Evolutionary conservation across 345 rosid genomes (phyloP).

Genomic region (Camelina sativa): DNA sequence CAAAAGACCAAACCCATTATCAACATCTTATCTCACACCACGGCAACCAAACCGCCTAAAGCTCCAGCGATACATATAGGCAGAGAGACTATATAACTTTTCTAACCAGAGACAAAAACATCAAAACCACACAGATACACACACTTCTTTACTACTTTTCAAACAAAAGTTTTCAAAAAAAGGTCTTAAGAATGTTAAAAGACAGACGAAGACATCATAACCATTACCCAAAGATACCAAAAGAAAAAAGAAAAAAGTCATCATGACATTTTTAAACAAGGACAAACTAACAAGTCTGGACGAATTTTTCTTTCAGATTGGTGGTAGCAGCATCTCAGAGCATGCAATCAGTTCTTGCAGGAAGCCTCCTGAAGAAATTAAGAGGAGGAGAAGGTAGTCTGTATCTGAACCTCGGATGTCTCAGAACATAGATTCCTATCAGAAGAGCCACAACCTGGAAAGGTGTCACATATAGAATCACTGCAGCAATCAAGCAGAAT

Average conservation of each 20-base stretch:
- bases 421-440: conserved; percentile 61
- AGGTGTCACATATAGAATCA: conserved; percentile 82
- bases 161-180: conserved; percentile 23
- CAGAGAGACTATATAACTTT: background rate
- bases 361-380: conserved; percentile 90
- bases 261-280: conserved; percentile 24
- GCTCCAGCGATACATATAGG: background rate
- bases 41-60: background rate
- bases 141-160: conserved; percentile 17
- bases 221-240: conserved; percentile 12
- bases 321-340: conserved; percentile 43
- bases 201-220: conserved; percentile 23
- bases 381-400: conserved; percentile 78
- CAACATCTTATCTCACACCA: background rate
- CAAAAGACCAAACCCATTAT: background rate
- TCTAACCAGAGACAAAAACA: conserved; percentile 16
- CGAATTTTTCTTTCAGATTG: background rate
- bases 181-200: conserved; percentile 26
- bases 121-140: conserved; percentile 7
- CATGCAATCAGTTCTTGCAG: conserved; percentile 90
- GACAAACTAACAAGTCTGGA: conserved; percentile 14
- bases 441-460: conserved; percentile 74
- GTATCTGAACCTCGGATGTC: conserved; percentile 91
- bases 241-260: background rate
- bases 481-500: conserved; percentile 81